Base-by-base conservation (phyloP, 2,329 filamentous ascomycete species). In the Botrytis aclada region DNA sequence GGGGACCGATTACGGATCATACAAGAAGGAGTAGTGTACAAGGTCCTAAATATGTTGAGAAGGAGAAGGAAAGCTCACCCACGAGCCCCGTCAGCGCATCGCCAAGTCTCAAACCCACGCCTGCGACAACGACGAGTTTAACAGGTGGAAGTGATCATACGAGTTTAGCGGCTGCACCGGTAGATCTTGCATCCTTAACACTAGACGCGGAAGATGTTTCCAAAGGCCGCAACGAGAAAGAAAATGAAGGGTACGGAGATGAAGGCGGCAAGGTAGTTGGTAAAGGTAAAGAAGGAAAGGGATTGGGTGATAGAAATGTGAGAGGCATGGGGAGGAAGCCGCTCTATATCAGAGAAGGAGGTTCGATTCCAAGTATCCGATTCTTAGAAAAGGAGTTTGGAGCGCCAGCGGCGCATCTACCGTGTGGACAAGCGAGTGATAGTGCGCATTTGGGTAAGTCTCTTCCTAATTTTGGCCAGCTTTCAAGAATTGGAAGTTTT, bases 351-450 rank as follows among this genome's bases (percentile, higher is more conserved):
- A 89, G 96, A 16, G 96, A 99, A 83, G 96, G 96, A 20, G 96
- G 96, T 8, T 97, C 93, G 0, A 99, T 99, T 77, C 96, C 96
- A 0, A 93, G 93, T 0, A 98, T 98, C 72, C 86, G 96, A 9
- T 98, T 98, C 80, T 81, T 98, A 54, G 95, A 98, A 82, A 97
- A 97, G 83, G 94, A 97, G 79, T 98, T 98, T 80, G 87, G 88
- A 4, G 96, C 96, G 0, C 94, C 95, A 0, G 95, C 96, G 0
- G 95, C 95, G 0, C 95, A 98, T 82, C 83, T 99, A 47, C 97
- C 96, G 0, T 98, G 95, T 79, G 97, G 97, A 0, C 95, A 98
- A 82, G 94, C 95, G 20, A 98, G 93, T 78, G 96, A 99, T 80
- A 91, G 91, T 69, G 96, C 95, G 29, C 96, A 99, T 87, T 83